Evolutionary conservation across 2,329 filamentous ascomycete species (phyloP).

Genomic region (Cryphonectria nitschkei): DNA sequence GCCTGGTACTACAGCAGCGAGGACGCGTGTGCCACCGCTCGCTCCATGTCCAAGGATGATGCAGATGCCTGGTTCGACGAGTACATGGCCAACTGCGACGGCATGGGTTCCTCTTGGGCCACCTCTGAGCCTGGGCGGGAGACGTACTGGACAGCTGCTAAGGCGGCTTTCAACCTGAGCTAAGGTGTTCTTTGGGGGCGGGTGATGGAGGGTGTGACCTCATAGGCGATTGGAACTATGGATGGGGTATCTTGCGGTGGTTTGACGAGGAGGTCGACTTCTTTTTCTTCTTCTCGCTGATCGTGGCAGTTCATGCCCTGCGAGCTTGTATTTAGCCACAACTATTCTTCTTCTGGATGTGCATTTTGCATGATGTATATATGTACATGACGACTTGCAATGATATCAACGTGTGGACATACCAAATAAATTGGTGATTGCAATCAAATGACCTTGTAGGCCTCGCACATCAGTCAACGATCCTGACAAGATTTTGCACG

Average conservation of each 20-base stretch:
- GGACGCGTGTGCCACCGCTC: conserved; percentile 43
- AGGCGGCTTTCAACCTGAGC: conserved; percentile 46
- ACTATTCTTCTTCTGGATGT: neutral
- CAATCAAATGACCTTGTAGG: neutral
- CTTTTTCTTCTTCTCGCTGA: neutral
- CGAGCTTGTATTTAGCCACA: neutral
- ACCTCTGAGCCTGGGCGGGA: conserved; percentile 38
- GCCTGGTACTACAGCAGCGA: conserved; percentile 55
- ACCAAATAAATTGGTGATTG: neutral
- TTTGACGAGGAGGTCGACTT: neutral
- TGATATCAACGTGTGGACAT: neutral
- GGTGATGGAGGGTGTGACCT: neutral
- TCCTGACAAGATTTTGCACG: too few relatives aligned
- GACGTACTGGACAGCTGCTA: conserved; percentile 50
- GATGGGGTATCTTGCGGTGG: neutral
- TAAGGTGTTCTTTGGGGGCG: neutral
- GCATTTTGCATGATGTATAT: neutral
- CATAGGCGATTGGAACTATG: neutral
- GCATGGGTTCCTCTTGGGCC: conserved; percentile 32
- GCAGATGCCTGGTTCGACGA: conserved; percentile 44
- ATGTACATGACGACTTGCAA: neutral
- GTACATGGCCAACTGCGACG: conserved; percentile 54
- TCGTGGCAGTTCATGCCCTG: neutral
- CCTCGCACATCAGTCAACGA: neutral
- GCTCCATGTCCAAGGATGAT: conserved; percentile 37